Base-by-base conservation (phyloP, 257 asterid genomes). In the Scutellaria barbata region DNA sequence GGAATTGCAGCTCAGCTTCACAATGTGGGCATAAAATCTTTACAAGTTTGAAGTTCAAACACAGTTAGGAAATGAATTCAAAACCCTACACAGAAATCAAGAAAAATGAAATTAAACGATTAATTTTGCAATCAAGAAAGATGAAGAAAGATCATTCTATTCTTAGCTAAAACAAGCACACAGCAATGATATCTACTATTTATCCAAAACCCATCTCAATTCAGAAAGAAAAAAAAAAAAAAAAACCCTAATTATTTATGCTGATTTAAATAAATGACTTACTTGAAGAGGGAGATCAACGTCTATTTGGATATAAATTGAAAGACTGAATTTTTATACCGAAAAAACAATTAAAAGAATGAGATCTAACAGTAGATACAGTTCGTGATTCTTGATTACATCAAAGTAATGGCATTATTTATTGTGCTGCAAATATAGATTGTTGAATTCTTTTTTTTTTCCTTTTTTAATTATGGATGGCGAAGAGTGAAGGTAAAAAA, bases 281-380 rank as follows among this genome's bases (percentile, higher is more conserved):
- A 63, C 74, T 81, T 76, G 79, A 55, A 66, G 46, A 43, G 50
- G 73, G 33, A 71, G 7, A 30, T 30, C 30, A 39, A n/a, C 48
- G 76, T 33, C 8, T 14, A 17, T 40, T 40, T 68, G 67, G 48
- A 63, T 16, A 11, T 48, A 4, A 4, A 13, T 10, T 35, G 10
- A 45, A 55, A 8, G 50, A 16, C 63, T 10, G 43, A 4, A 7
- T 42, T n/a, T 14, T 48, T 22, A 9, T 6, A 9, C 35, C 75
- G 8, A 65, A 35, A 41, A 20, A 58, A 13, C 8, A 7, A 33
- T 11, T 0, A 17, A 20, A 57, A 14, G 18, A 39, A 48, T 12
- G 41, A 2, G 63, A 60, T 60, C 58, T 25, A 54, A 67, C 22
- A 20, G 71, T 65, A 45, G 6, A 12, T 5, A 41, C 37, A 30